Percentiles rank a stretch among this genome's conserved stretches.
Evolutionary conservation across 495 filamentous ascomycete species (phyloP).

Genomic region (Aspergillus conjunctus): DNA sequence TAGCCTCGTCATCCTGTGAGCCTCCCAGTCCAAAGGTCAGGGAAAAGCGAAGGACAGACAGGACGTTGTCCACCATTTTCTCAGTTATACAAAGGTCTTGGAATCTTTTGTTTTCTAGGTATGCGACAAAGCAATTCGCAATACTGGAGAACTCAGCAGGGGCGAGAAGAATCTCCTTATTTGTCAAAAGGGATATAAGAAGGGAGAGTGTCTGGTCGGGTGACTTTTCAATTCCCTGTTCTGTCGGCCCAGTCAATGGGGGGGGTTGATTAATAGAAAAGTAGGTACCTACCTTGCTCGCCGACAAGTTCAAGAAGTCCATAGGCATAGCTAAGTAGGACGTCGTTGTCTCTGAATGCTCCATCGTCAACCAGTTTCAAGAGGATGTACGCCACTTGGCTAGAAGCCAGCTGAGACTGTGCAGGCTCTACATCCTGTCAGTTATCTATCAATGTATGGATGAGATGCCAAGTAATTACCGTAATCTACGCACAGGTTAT

Average conservation of each 20-base stretch:
- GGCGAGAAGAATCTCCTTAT: slow-evolving; percentile 27
- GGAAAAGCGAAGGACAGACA: slow-evolving; percentile 39
- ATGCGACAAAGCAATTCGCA: slow-evolving; percentile 35
- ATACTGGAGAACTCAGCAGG: slow-evolving; percentile 39
- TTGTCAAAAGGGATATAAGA: slow-evolving; percentile 36
- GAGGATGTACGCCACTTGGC: slow-evolving; percentile 52
- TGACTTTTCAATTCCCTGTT: slow-evolving; percentile 39
- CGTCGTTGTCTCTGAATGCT: slow-evolving; percentile 32
- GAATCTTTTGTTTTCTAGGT: slow-evolving; percentile 45
- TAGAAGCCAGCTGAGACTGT: slow-evolving; percentile 63
- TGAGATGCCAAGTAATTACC: slow-evolving; percentile 47
- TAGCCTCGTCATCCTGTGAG: slow-evolving; percentile 49
- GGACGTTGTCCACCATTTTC: slow-evolving; percentile 33
- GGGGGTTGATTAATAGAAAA: slow-evolving; percentile 8
- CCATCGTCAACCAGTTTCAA: slow-evolving; percentile 41
- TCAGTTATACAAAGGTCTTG: slow-evolving; percentile 43
- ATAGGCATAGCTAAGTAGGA: slow-evolving; percentile 42
- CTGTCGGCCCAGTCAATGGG: slow-evolving; percentile 21
- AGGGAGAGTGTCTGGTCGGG: slow-evolving; percentile 46
- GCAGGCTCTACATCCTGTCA: slow-evolving; percentile 45
- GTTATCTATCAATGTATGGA: slow-evolving; percentile 5
- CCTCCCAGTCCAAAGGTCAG: slow-evolving; percentile 30
- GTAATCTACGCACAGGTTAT: slow-evolving; percentile 75
- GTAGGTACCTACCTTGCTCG: slow-evolving; percentile 41
- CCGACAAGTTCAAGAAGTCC: slow-evolving; percentile 44